phyloP scores from a whole-genome alignment of 148 eudicot species.

The Chenopodium quinoa region DNA sequence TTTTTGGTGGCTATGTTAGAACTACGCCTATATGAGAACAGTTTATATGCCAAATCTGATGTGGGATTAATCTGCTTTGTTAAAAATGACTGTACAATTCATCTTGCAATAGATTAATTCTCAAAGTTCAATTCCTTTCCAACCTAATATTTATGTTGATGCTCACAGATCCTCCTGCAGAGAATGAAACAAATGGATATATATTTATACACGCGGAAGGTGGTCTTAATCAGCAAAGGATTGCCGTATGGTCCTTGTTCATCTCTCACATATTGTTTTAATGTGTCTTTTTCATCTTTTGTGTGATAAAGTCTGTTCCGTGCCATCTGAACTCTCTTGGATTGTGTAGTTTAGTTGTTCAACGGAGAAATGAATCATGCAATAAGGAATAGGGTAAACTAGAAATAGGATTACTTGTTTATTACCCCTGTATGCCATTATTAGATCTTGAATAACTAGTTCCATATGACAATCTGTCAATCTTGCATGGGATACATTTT shows the following conservation, averaged over 20 bases:
- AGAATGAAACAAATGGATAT: constrained; percentile 92
- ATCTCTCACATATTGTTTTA: background rate
- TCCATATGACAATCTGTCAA: background rate
- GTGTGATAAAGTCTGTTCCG: background rate
- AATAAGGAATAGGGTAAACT: background rate
- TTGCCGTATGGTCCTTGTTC: constrained; percentile 67
- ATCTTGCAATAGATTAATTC: background rate
- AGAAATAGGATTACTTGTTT: constrained; percentile 1
- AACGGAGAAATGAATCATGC: background rate
- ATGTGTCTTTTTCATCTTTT: background rate
- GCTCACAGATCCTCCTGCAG: constrained; percentile 72
- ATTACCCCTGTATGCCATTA: background rate
- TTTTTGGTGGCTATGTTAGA: no score
- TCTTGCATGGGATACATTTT: background rate
- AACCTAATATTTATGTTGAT: constrained; percentile 18
- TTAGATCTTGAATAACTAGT: background rate
- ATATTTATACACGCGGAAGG: constrained; percentile 99
- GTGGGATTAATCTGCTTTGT: background rate
- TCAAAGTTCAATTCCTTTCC: background rate
- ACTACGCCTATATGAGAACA: background rate
- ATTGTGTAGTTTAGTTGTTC: background rate
- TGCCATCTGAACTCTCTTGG: background rate
- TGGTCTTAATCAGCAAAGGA: constrained; percentile 98
- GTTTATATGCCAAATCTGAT: background rate
- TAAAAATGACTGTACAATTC: background rate